Conservation (phyloP, 1,284 basidiomycete species). For the Cutaneotrichosporon arboriforme region DNA sequence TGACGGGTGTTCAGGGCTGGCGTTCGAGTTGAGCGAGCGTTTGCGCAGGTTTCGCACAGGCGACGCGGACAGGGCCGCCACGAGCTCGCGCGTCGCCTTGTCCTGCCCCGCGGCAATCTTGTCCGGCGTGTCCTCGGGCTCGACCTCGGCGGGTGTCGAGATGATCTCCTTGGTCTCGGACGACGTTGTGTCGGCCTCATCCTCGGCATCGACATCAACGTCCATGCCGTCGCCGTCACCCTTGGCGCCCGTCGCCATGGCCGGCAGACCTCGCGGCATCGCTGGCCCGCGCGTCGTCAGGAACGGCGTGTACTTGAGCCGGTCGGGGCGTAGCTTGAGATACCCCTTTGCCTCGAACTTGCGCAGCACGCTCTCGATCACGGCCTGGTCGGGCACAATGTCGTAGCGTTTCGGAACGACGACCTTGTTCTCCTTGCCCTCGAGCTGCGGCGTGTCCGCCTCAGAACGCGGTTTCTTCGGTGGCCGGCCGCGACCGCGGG, state of each 20-base stretch:
- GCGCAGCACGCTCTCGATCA: constrained; percentile 62
- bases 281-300: constrained; percentile 51
- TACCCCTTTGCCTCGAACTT: constrained; percentile 77
- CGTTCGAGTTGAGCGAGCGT: constrained; percentile 10
- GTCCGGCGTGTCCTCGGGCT: constrained; percentile 8
- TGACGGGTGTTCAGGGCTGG: constrained; percentile 5
- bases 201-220: not conserved
- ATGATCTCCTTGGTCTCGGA: constrained; percentile 12
- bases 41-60: constrained; percentile 31
- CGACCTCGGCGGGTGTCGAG: constrained; percentile 7
- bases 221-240: not conserved
- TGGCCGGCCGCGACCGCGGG: constrained; percentile 10
- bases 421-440: constrained; percentile 37
- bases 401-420: constrained; percentile 62
- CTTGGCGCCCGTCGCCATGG: not conserved
- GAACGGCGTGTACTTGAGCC: constrained; percentile 93
- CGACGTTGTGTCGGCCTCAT: constrained; percentile 4
- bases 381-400: constrained; percentile 74
- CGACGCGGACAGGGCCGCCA: constrained; percentile 27
- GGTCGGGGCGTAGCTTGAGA: constrained; percentile 71
- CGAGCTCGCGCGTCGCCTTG: constrained; percentile 35
- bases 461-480: constrained; percentile 5
- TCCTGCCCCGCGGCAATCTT: constrained; percentile 29
- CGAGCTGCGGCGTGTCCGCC: constrained; percentile 2
- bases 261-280: not conserved